Evolutionary conservation across 2,329 filamentous ascomycete species (phyloP), one percentile per base, ranked within the genome.

Genomic region (Plectosphaerella sp.): DNA sequence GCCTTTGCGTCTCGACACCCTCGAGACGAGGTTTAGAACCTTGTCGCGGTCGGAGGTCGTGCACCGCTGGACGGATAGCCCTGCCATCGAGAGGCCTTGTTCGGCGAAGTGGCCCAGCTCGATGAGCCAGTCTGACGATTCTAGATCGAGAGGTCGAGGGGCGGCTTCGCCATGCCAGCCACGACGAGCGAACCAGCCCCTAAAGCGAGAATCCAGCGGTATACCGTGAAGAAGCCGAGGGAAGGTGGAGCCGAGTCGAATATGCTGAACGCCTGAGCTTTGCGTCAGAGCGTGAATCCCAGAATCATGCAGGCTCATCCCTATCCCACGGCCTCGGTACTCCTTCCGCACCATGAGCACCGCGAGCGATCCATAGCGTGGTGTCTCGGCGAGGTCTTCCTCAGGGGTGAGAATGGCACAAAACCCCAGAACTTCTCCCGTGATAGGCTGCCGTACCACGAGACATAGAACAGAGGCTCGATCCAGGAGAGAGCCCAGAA

Each of bases 341-440:
- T 71, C 66, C 35, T 74, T 68, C 33, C 72, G 73, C 18, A 84
- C 80, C 35, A 84, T 63, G 25, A 85, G 63, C 11, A 75, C 65
- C 11, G 80, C 80, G 33, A 85, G 61, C 4, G 79, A 84, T 9
- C 80, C 82, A 46, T 84, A 71, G 41, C 83, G 67, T 35, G 72
- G 72, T 55, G 81, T 76, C 18, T 72, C 74, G 39, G 71, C 74
- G 55, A 74, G 74, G 56, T 82, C 77, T 45, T 76, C 73, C 62
- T 79, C 83, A 4, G 77, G 81, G 28, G 80, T 78, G 60, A 80
- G 84, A 9, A 80, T 83, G 10, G 80, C 80, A 59, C 80, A 84
- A 55, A 84, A 84, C 0, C 80, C 82, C 37, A 84, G 61, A 22
- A 80, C 58, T 36, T 71, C 68, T 8, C 63, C 63, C 3, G 64